Evolutionary conservation across 345 rosid species (phyloP).

Genomic region (Pugionium dolabratum): DNA sequence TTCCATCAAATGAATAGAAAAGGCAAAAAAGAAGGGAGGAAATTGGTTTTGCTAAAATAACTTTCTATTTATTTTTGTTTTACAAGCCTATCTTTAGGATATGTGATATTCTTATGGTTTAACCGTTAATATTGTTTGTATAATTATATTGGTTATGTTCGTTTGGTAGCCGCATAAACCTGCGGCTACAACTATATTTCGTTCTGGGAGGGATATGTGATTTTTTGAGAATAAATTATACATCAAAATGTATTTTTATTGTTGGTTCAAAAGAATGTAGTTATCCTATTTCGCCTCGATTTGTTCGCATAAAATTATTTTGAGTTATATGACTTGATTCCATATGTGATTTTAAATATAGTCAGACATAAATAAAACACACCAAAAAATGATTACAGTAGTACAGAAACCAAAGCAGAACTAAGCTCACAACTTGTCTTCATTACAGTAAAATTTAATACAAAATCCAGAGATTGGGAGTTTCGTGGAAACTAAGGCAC

Average conservation of each 20-base stretch:
- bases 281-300: not conserved
- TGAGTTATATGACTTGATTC: not conserved
- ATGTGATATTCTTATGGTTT: not conserved
- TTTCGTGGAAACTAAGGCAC: conserved; percentile 17
- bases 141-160: not conserved
- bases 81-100: not conserved
- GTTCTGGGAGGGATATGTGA: not conserved
- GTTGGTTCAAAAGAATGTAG: not conserved
- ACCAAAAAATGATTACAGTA: no score
- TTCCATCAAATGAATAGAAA: conserved; percentile 16
- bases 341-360: not conserved
- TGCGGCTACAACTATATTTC: no score
- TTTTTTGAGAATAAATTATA: not conserved
- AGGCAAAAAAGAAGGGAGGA: conserved; percentile 22
- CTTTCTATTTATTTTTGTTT: not conserved
- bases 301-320: not conserved
- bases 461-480: conserved; percentile 28
- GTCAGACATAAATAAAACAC: no score
- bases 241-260: no score
- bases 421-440: conserved; percentile 12
- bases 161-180: no score
- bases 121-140: not conserved
- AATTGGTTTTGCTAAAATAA: not conserved
- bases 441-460: conserved; percentile 23
- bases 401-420: not conserved